Evolutionary conservation across 495 filamentous ascomycete genomes (phyloP).

Genomic region (Penicillium longicatenatum): DNA sequence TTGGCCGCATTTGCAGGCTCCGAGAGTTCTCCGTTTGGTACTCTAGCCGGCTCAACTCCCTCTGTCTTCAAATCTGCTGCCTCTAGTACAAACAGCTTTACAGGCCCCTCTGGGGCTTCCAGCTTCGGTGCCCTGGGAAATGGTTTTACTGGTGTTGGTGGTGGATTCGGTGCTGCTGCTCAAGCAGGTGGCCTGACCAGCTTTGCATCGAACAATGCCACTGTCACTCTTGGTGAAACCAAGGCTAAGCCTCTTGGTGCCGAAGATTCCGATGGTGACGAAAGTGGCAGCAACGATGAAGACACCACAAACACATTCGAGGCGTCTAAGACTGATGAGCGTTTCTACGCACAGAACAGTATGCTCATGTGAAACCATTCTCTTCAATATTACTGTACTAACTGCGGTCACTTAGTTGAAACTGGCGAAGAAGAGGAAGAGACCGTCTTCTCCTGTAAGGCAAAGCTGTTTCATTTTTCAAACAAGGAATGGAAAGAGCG

Average conservation of each 20-base stretch:
- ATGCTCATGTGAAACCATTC: constrained; percentile 26
- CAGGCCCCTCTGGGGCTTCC: constrained; percentile 14
- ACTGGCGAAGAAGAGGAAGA: constrained; percentile 71
- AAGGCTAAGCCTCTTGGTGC: constrained; percentile 73
- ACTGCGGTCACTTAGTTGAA: constrained; percentile 38
- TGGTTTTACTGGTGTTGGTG: constrained; percentile 56
- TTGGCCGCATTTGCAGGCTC: constrained; percentile 55
- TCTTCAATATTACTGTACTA: neutral
- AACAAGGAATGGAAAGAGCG: constrained; percentile 85
- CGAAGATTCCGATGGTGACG: constrained; percentile 62
- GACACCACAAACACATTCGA: constrained; percentile 48
- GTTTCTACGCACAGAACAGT: constrained; percentile 69
- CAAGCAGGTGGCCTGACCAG: constrained; percentile 57
- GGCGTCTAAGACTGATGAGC: constrained; percentile 62
- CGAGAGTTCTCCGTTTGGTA: constrained; percentile 58
- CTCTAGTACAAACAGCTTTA: constrained; percentile 14
- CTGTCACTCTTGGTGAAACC: constrained; percentile 53
- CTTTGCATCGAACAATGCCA: constrained; percentile 67
- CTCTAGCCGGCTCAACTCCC: constrained; percentile 42
- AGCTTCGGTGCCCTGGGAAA: constrained; percentile 44
- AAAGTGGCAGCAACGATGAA: constrained; percentile 45
- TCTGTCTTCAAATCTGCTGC: constrained; percentile 42
- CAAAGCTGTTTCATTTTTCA: constrained; percentile 75
- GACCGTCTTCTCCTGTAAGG: constrained; percentile 63
- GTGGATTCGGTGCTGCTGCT: constrained; percentile 51